phyloP scores from a whole-genome alignment of 345 rosid genomes.

The Dipteronia dyeriana region DNA sequence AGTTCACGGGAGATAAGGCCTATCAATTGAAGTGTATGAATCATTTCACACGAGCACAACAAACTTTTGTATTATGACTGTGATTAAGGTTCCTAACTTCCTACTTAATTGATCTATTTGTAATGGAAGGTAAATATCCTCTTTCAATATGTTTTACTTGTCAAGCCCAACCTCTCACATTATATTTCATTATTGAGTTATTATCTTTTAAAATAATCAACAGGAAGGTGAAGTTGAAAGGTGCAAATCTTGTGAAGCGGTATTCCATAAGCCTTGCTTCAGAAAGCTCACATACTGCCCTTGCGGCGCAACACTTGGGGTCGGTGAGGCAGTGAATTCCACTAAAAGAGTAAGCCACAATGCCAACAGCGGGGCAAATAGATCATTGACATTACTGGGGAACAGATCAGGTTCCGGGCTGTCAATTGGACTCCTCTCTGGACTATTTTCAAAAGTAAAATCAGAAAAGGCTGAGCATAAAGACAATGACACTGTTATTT shows the following conservation, averaged over 20 bases:
- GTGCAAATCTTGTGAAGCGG: constrained; percentile 63
- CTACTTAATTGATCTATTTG: background rate
- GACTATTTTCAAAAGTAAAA: constrained; percentile 62
- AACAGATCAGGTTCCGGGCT: constrained; percentile 48
- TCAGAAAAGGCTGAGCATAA: constrained; percentile 36
- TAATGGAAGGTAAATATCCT: background rate
- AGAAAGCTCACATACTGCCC: constrained; percentile 60
- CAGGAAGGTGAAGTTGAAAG: constrained; percentile 78
- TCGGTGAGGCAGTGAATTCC: constrained; percentile 22
- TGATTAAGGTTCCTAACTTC: constrained; percentile 1
- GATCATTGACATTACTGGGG: constrained; percentile 36
- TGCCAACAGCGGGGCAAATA: constrained; percentile 30
- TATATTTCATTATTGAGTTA: constrained; percentile 1
- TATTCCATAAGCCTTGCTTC: constrained; percentile 78
- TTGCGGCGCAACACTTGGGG: constrained; percentile 55
- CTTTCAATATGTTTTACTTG: background rate
- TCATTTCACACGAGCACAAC: background rate
- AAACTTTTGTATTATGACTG: background rate
- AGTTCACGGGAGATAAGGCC: background rate
- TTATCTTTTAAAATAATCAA: constrained; percentile 14
- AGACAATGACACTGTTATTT: constrained; percentile 53
- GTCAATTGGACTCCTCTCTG: constrained; percentile 53
- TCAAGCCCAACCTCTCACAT: background rate
- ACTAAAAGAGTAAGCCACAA: constrained; percentile 25
- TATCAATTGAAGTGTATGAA: background rate